These are phyloP conservation scores for Tulasnella sp. DNA, from an alignment of 768 basidiomycete species.

Conservation along the genomic window DNA sequence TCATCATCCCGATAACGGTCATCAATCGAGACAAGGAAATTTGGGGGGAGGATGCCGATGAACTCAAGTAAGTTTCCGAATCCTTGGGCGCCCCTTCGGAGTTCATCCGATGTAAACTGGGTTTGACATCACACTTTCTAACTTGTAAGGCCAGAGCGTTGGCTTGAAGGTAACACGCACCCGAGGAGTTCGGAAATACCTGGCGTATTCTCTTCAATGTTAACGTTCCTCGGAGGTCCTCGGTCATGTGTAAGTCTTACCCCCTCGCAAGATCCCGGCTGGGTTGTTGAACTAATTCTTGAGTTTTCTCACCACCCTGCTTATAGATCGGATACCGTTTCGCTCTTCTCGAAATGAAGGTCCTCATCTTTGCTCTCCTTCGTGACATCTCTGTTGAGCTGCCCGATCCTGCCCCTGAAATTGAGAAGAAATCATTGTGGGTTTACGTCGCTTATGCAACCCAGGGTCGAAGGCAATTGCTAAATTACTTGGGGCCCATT, in stretches of 20 bases:
- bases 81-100: not conserved
- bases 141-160: slow-evolving; percentile 33
- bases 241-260: slow-evolving; percentile 25
- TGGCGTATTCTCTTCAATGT: slow-evolving; percentile 18
- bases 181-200: slow-evolving; percentile 21
- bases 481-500: not conserved
- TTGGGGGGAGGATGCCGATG: slow-evolving; percentile 37
- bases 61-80: slow-evolving; percentile 37
- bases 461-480: not conserved
- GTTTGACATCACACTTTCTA: not conserved
- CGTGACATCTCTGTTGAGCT: slow-evolving; percentile 58
- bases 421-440: slow-evolving; percentile 39
- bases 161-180: slow-evolving; percentile 38
- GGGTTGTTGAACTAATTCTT: not conserved
- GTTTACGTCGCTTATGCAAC: not conserved
- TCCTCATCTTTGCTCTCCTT: slow-evolving; percentile 54
- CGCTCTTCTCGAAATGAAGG: slow-evolving; percentile 44
- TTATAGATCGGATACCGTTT: slow-evolving; percentile 28
- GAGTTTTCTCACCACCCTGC: not conserved
- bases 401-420: slow-evolving; percentile 53
- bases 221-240: slow-evolving; percentile 35
- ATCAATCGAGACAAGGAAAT: slow-evolving; percentile 34
- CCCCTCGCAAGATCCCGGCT: slow-evolving; percentile 52
- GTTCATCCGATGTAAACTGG: no score
- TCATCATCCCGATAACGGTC: slow-evolving; percentile 8